Base-by-base conservation (phyloP, 2,329 filamentous ascomycete genomes). In the Teratosphaeria viscida region DNA sequence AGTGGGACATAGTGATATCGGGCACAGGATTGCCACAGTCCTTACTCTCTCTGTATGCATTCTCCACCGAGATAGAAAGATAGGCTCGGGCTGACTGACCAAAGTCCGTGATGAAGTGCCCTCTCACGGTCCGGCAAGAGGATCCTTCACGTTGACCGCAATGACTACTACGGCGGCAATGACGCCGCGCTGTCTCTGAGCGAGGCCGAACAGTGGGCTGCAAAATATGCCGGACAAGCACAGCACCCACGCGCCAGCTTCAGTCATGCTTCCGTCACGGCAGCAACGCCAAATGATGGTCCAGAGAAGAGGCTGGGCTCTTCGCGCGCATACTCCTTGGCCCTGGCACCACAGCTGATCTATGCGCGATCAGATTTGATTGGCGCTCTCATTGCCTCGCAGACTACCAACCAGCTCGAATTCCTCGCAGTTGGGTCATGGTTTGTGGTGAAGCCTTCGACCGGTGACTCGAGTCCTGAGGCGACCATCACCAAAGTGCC, bases 391-490 rank as follows among this genome's bases (percentile, higher is more conserved):
- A 89, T 97, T n/a, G 90, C 91, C 2, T 96, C 92, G 6, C 88
- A 86, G 66, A 88, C 91, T 12, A 92, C 92, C 70, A 84, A 87
- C 26, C 92, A 96, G 75, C 82, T 99, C 54, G 92, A 97, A 71
- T 97, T 97, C 67, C 83, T 94, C 62, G 90, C 92, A 32, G 89
- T 97, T 29, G 92, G 92, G 29, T 92, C 89, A 59, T 97, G 92
- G 84, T 96, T 88, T 82, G 84, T 96, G 59, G 86, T 86, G 70
- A 78, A 60, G 69, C 74, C 54, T 47, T 57, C 57, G 11, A 29
- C 55, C 3, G 47, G 57, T 14, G 59, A 43, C 19, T 23, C 5
- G 16, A 23, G 3, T 23, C 26, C 43, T 14, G 27, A 43, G 16
- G 39, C 59, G 5, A 47, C 49, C 10, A 55, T 69, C 23, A 60